Base-by-base conservation (phyloP, 1,284 basidiomycete species). In the Termitomyces sp. region DNA sequence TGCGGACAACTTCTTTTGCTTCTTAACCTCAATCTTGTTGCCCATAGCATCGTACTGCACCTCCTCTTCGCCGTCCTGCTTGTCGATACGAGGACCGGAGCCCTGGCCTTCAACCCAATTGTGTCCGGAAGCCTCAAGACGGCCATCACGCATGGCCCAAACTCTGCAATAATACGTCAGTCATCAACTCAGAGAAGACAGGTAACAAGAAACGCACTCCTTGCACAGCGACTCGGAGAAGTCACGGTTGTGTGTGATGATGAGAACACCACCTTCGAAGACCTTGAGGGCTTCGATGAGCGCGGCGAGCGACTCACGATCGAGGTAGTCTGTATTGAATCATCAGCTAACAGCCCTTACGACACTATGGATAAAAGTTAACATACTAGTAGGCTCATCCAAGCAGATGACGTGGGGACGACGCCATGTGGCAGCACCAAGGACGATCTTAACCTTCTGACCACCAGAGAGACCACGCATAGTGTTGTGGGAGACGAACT, bases 381-480 rank as follows among this genome's bases (percentile, higher is more conserved):
- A 79, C 80, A 51, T 73, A 89, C 83, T 94, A 61, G 92, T 95
- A 62, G 96, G 96, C 80, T 99, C 96, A 75, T 98, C 96, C 70
- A 99, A 79, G 73, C 94, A 94, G 74, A 99, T 90, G 73, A 98
- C 75, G 80, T 99, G 97, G 58, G 96, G 97, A 65, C 94, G 89
- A 72, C 94, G 93, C 94, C 95, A 98, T 46, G 94, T 98, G 47
- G 96, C 94, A 64, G 96, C 94, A 77, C 94, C 95, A 66, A 98
- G 92, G 26, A 98, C 96, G 66, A 99, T 95, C 86, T 98, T 98
- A 72, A 98, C 95, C 82, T 99, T 99, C 78, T 99, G 97, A 73
- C 97, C 97, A 77, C 97, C 97, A 58, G 94, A 97, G 50, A 98
- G 87, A 86, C 95, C 95, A 60, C 93, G 84, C 93, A 95, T 96